These are phyloP conservation scores for Toxoplasma gondii DNA, from an alignment of 169 alveolate species.

Conservation along the genomic window DNA sequence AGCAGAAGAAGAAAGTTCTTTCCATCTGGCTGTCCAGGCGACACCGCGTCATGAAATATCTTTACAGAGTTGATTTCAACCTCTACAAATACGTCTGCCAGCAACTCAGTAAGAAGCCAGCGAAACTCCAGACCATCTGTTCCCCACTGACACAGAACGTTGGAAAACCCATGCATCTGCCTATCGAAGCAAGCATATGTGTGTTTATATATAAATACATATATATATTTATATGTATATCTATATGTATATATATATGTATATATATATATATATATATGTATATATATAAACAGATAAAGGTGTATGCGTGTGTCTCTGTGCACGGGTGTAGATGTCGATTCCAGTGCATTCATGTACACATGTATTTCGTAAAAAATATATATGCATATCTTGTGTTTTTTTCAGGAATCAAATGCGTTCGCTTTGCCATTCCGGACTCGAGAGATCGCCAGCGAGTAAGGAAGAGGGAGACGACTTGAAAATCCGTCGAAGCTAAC, in stretches of 20 bases:
- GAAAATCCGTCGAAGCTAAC: not conserved
- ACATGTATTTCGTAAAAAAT: no score
- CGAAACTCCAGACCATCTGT: not conserved
- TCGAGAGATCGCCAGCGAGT: slow-evolving; percentile 85
- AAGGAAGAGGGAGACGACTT: not conserved
- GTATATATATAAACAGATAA: not conserved
- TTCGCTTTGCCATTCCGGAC: slow-evolving; percentile 86
- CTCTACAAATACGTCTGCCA: slow-evolving; percentile 84
- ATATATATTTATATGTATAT: not conserved
- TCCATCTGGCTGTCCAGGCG: slow-evolving; percentile 83
- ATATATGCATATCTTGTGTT: not conserved
- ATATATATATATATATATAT: not conserved
- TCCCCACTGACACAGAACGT: no score
- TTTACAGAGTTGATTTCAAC: slow-evolving; percentile 82
- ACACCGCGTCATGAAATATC: slow-evolving; percentile 82
- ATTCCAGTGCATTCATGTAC: not conserved
- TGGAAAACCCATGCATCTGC: not conserved
- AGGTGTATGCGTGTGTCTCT: not conserved
- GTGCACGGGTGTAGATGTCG: not conserved
- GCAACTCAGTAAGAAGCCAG: slow-evolving; percentile 65
- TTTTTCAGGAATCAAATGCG: slow-evolving; percentile 79
- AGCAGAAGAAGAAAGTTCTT: slow-evolving; percentile 83
- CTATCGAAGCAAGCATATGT: not conserved
- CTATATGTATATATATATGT: not conserved
- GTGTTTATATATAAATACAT: not conserved